These are phyloP conservation scores for Gnetum montanum DNA, from an alignment of 75 land plant genomes.

Conservation along the genomic window DNA sequence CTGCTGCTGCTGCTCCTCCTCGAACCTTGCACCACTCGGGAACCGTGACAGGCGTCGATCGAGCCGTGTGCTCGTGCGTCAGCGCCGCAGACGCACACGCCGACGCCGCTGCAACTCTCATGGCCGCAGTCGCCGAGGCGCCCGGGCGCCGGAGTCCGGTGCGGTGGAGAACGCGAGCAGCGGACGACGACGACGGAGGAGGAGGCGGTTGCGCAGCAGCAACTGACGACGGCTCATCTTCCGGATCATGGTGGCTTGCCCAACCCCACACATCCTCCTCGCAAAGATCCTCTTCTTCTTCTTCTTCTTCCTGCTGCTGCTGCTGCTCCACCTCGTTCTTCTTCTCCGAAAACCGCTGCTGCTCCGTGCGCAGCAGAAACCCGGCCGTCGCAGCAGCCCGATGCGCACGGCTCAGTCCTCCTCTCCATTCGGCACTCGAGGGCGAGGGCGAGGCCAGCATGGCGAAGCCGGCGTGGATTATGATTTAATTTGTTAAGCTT, in stretches of 20 bases:
- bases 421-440: too few species aligned
- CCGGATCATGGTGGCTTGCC: too few species aligned
- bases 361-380: neutral
- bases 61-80: constrained; percentile 7
- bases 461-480: too few species aligned
- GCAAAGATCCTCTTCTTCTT: constrained; percentile 18
- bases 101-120: too few species aligned
- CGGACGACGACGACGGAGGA: too few species aligned
- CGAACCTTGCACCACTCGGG: constrained; percentile 45
- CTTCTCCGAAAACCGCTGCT: neutral
- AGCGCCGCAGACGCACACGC: too few species aligned
- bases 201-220: too few species aligned
- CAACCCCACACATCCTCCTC: constrained; percentile 11
- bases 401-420: neutral
- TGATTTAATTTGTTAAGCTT: neutral
- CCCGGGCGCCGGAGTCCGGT: too few species aligned
- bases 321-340: neutral
- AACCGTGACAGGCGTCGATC: constrained; percentile 30
- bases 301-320: constrained; percentile 11
- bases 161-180: too few species aligned
- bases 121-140: too few species aligned
- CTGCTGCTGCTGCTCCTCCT: constrained; percentile 3
- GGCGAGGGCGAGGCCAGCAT: too few species aligned
- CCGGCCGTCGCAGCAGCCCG: neutral
- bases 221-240: too few species aligned